Evolutionary conservation across 2,329 filamentous ascomycete species (phyloP), one percentile per base, ranked within the genome.

Genomic region (Daldinia eschscholtzii): DNA sequence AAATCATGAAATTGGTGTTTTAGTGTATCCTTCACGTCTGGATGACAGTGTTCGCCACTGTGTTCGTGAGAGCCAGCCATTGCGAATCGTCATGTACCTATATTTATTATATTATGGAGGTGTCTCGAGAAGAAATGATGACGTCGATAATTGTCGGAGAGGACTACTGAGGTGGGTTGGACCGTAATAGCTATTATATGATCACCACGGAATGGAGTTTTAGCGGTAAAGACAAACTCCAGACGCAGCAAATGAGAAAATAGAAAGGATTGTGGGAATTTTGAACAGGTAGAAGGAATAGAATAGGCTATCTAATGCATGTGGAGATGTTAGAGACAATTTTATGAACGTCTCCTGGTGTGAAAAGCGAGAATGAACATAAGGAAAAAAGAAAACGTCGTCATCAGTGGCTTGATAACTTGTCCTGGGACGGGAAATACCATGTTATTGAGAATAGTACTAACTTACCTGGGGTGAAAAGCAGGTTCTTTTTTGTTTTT

Each of bases 1-100:
- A 86, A 70, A 20, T 81, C 79, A 20, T 79, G 77, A 59, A 86
- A 82, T 4, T 83, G 83, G 35, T 83, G 76, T 77, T 85, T 88
- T 33, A 89, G 72, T 73, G 84, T 86, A 26, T 85, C 81, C 23
- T 81, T 73, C 57, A 85, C 75, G 64, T 79, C 74, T 33, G 77
- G 72, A 13, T 77, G 63, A 41, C 67, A 64, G 6, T 76, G 58
- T 18, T 68, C 63, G 41, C 67, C 68, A 57, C 73, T 70, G 1
- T 72, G 33, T 26, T 61, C 46, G 23, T 65, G 42, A 41, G 74
- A 70, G 28, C 60, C 50, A 35, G 71, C 63, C 74, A 76, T 76
- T 15, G 66, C 55, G 46, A 42, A 57, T 18, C 55, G 59, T 46
- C 6, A 57, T 26, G 30, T 50, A 39, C n/a, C 35, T 50, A 10